Percentiles rank a stretch among this genome's conserved stretches.
phyloP scores from a whole-genome alignment of 2,329 filamentous ascomycete genomes.

The Aspergillus quadrilineatus region DNA sequence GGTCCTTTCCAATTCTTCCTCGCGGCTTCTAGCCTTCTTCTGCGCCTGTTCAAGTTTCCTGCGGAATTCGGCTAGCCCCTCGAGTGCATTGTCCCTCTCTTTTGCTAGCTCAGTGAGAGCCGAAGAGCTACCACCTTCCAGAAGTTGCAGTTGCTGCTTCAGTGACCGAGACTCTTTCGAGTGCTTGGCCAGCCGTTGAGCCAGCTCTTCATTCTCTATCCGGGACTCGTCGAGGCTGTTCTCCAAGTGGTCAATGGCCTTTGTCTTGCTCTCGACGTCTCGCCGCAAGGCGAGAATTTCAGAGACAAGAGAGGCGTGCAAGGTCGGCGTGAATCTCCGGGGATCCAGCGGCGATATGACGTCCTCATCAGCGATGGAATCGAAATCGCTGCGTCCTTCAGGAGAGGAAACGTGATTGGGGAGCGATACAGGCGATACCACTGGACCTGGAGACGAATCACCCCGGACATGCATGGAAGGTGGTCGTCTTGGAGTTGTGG shows the following conservation, averaged over 20 bases:
- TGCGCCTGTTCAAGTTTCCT: constrained; percentile 74
- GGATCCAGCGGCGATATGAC: constrained; percentile 77
- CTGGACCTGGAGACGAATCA: constrained; percentile 39
- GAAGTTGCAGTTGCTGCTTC: constrained; percentile 79
- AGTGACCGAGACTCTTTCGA: constrained; percentile 76
- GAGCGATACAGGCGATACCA: constrained; percentile 60
- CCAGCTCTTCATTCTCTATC: constrained; percentile 71
- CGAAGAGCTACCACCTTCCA: constrained; percentile 85
- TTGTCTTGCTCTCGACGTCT: constrained; percentile 87
- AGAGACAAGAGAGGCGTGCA: constrained; percentile 91
- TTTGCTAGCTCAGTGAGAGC: constrained; percentile 78
- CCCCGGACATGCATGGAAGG: constrained; percentile 48
- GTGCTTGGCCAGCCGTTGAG: constrained; percentile 60
- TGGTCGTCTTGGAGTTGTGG: constrained; percentile 58
- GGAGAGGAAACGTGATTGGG: constrained; percentile 45
- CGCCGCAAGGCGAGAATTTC: constrained; percentile 85
- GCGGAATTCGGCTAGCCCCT: constrained; percentile 68
- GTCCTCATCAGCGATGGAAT: constrained; percentile 55
- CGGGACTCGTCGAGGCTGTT: constrained; percentile 67
- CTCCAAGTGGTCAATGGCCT: constrained; percentile 83
- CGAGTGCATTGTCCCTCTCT: constrained; percentile 82
- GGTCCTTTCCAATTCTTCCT: constrained; percentile 76
- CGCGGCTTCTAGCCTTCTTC: constrained; percentile 73
- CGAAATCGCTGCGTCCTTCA: constrained; percentile 39
- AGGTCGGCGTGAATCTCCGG: constrained; percentile 86